Evolutionary conservation across 2,329 filamentous ascomycete species (phyloP), one percentile per base, ranked within the genome.

Genomic region (Periconia digitata): DNA sequence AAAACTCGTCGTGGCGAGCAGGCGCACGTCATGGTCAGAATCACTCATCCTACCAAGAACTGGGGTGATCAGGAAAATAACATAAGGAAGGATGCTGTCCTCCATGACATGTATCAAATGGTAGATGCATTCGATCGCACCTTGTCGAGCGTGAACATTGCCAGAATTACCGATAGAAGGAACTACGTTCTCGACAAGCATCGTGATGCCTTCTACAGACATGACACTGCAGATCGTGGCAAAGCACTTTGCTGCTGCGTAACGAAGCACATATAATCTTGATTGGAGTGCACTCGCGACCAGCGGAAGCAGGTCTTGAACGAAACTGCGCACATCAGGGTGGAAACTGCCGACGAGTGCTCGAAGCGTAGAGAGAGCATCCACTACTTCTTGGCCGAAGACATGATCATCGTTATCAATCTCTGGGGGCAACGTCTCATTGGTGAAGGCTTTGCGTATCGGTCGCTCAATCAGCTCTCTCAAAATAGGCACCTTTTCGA

Each of bases 91-190:
- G 48, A 99, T 99, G 32, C 84, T 83, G 67, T 97, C 94, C 53
- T 95, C 94, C 94, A 99, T 99, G 43, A 96, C 92, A 51, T 95
- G 90, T 55, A 99, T 99, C 50, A 99, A 78, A 72, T 99, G 94
- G 68, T 99, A 99, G 50, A 99, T 89, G 60, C 85, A 90, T 73
- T 99, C 94, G 48, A 95, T 94, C 6, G 90, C 91, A 54, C 94
- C 94, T 75, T 99, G 94, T 34, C 94, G 86, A 73, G 87, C 88
- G 65, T 90, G 86, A 23, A 96, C 81, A 63, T 99, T 92, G 50
- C 95, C 74, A 1, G 90, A 87, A 61, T 96, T 96, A 75, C 81
- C 94, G 71, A 97, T 95, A 2, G 89, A 89, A 6, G 94, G 94
- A 38, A 99, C 73, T 8, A 99, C 90, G 64, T 90, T 88, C 70